A percentile compares a stretch with the other conserved stretches of the same genome.
Conservation (phyloP, 2,329 filamentous ascomycete genomes). For the Fusarium nurragi region DNA sequence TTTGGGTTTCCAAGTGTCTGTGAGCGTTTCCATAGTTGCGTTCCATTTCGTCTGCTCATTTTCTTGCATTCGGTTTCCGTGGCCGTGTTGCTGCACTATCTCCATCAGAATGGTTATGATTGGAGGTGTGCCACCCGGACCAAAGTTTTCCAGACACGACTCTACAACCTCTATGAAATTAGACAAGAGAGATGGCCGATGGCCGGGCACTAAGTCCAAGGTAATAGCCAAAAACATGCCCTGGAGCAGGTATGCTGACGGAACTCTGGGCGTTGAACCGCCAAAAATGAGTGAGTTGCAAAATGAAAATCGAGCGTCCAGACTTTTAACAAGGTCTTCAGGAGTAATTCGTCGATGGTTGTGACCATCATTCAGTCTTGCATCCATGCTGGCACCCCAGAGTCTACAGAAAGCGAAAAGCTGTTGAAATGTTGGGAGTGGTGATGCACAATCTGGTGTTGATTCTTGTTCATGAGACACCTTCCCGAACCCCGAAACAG, state of each 20-base stretch:
- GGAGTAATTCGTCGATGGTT: constrained; percentile 27
- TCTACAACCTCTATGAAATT: constrained; percentile 51
- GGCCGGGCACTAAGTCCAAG: constrained; percentile 46
- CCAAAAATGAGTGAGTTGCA: constrained; percentile 53
- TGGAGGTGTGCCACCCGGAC: constrained; percentile 48
- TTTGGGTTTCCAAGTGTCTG: constrained; percentile 41
- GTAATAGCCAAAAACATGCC: constrained; percentile 52
- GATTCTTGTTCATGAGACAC: constrained; percentile 1
- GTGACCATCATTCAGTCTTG: constrained; percentile 24
- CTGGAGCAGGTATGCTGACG: constrained; percentile 52
- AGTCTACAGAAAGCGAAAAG: constrained; percentile 52
- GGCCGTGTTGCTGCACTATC: constrained; percentile 48
- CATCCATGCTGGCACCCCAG: constrained; percentile 43
- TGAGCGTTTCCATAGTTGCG: constrained; percentile 41
- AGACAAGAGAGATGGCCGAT: constrained; percentile 50
- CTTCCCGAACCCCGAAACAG: constrained; percentile 35
- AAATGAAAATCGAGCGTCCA: constrained; percentile 50
- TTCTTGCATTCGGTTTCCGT: constrained; percentile 46
- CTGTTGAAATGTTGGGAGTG: constrained; percentile 55
- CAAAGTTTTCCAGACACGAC: constrained; percentile 47
- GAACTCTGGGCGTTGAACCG: constrained; percentile 47
- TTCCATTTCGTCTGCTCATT: constrained; percentile 49
- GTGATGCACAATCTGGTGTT: constrained; percentile 41
- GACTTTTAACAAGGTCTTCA: constrained; percentile 46
- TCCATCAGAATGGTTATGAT: constrained; percentile 49